These are phyloP conservation scores for Rhododendron ovatum DNA, from an alignment of 148 eudicot genomes.

Conservation along the genomic window DNA sequence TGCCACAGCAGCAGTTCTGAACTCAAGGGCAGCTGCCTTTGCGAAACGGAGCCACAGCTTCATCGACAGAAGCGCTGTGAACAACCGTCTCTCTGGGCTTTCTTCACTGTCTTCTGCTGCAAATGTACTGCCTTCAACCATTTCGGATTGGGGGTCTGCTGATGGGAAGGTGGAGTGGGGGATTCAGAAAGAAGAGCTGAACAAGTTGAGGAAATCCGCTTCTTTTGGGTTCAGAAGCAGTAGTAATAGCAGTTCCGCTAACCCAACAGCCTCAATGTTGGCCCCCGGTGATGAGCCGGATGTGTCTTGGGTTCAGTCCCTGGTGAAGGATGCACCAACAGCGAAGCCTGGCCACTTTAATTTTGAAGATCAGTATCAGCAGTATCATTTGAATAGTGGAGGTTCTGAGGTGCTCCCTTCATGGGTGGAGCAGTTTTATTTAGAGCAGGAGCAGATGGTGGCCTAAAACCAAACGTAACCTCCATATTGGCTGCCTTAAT, in stretches of 20 bases:
- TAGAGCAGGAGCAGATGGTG: slow-evolving; percentile 79
- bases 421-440: slow-evolving; percentile 69
- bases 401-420: slow-evolving; percentile 46
- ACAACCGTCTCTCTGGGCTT: slow-evolving; percentile 28
- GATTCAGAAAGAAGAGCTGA: slow-evolving; percentile 71
- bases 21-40: slow-evolving; percentile 62
- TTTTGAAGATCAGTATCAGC: slow-evolving; percentile 32
- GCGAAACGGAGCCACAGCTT: slow-evolving; percentile 91
- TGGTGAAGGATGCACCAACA: slow-evolving; percentile 44
- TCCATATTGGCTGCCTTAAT: background rate
- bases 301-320: slow-evolving; percentile 55
- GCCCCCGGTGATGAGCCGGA: slow-evolving; percentile 30
- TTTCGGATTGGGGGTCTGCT: slow-evolving; percentile 79
- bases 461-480: slow-evolving; percentile 30
- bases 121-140: slow-evolving; percentile 21
- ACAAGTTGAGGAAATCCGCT: slow-evolving; percentile 75
- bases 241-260: slow-evolving; percentile 6
- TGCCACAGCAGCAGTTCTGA: slow-evolving; percentile 27
- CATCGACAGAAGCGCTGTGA: slow-evolving; percentile 45
- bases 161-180: slow-evolving; percentile 89
- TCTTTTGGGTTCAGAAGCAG: slow-evolving; percentile 69
- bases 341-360: slow-evolving; percentile 25
- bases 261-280: slow-evolving; percentile 9
- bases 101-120: slow-evolving; percentile 27
- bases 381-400: slow-evolving; percentile 31